phyloP scores from a whole-genome alignment of 768 basidiomycete species.

The Mycena chlorophos region DNA sequence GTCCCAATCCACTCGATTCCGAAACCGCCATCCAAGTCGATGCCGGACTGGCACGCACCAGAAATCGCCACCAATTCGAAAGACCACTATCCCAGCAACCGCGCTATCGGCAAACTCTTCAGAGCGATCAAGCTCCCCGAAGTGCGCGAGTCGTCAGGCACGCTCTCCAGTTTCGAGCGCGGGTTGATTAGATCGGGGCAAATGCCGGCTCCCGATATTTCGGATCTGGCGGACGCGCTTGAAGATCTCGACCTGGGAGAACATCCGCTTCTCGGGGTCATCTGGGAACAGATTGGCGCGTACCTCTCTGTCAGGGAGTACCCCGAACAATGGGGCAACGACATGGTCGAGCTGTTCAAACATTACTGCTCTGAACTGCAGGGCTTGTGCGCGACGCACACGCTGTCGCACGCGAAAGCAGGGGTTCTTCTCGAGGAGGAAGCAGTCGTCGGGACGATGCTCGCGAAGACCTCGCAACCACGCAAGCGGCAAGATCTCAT shows the following conservation, averaged over 20 bases:
- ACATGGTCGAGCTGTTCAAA: slow-evolving; percentile 36
- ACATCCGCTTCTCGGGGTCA: slow-evolving; percentile 26
- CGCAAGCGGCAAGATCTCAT: slow-evolving; percentile 54
- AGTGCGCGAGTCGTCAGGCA: not conserved
- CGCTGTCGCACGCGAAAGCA: slow-evolving; percentile 43
- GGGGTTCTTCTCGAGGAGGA: slow-evolving; percentile 61
- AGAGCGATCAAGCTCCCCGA: slow-evolving; percentile 58
- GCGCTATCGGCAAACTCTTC: slow-evolving; percentile 63
- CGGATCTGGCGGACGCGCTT: slow-evolving; percentile 26
- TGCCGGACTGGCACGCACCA: slow-evolving; percentile 68
- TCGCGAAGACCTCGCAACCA: slow-evolving; percentile 60
- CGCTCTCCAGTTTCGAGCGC: slow-evolving; percentile 22
- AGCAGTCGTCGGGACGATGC: slow-evolving; percentile 64
- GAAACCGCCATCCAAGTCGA: slow-evolving; percentile 34
- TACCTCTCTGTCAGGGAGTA: slow-evolving; percentile 32
- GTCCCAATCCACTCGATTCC: slow-evolving; percentile 45
- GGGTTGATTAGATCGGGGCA: slow-evolving; percentile 17
- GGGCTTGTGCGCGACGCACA: slow-evolving; percentile 47
- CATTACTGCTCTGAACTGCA: slow-evolving; percentile 50
- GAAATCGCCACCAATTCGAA: slow-evolving; percentile 45
- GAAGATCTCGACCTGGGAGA: slow-evolving; percentile 20
- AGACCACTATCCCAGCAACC: slow-evolving; percentile 51
- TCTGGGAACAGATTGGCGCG: slow-evolving; percentile 27
- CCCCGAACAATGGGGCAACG: slow-evolving; percentile 25
- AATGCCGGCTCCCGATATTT: slow-evolving; percentile 17